phyloP scores from a whole-genome alignment of 2,329 filamentous ascomycete genomes.

The Fusarium piperis region DNA sequence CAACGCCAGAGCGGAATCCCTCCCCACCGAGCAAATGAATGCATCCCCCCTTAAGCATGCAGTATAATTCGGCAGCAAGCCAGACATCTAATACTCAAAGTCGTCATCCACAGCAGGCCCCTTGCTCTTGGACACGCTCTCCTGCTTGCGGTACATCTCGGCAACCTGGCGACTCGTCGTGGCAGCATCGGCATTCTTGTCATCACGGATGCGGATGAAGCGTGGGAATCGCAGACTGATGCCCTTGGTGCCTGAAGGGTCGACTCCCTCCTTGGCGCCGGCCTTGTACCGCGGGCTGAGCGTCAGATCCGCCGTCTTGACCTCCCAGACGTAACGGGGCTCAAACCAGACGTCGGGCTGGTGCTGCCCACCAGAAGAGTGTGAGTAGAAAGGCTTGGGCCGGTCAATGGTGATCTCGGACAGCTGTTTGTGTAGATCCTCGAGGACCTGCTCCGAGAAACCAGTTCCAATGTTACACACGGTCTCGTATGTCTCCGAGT shows the following conservation, averaged over 20 bases:
- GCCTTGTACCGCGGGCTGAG: slow-evolving; percentile 93
- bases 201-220: slow-evolving; percentile 90
- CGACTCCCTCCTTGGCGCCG: slow-evolving; percentile 83
- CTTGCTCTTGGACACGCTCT: slow-evolving; percentile 87
- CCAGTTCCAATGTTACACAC: slow-evolving; percentile 99
- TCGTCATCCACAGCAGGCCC: slow-evolving; percentile 92
- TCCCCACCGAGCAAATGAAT: slow-evolving; percentile 4
- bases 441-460: slow-evolving; percentile 94
- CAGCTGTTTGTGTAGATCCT: slow-evolving; percentile 82
- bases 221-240: slow-evolving; percentile 91
- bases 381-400: slow-evolving; percentile 93
- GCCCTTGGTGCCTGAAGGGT: slow-evolving; percentile 75
- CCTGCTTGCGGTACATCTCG: slow-evolving; percentile 97
- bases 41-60: neutral
- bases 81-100: slow-evolving; percentile 83
- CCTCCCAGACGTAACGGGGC: slow-evolving; percentile 94
- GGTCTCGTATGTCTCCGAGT: slow-evolving; percentile 85
- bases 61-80: neutral
- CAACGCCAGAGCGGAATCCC: slow-evolving; percentile 21
- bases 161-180: slow-evolving; percentile 86
- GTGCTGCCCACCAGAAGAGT: slow-evolving; percentile 85
- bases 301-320: slow-evolving; percentile 95
- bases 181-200: slow-evolving; percentile 94
- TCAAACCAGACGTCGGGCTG: slow-evolving; percentile 99
- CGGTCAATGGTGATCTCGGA: slow-evolving; percentile 83